Evolutionary conservation across 139 green algal genomes (phyloP), one percentile per base, ranked within the genome.

Genomic region (Closterium sp.): DNA sequence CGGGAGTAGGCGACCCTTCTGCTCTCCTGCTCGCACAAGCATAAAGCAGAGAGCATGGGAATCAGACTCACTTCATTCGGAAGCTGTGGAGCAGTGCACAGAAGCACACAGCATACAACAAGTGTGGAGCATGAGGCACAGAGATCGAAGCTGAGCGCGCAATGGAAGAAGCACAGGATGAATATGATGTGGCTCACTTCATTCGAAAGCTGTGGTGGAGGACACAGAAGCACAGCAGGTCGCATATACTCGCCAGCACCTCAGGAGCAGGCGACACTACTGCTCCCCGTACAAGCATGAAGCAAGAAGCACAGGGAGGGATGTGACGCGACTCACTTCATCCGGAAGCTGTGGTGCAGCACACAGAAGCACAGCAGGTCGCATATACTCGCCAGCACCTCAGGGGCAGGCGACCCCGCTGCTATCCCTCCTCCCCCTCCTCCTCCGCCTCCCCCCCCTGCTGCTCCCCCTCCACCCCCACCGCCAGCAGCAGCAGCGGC

Each of bases 361-460:
- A 99, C 97, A 93, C 97, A 99, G 95, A 98, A 99, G 94, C 96
- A 98, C 31, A 99, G 94, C 34, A 99, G 95, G 79, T 99, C 98
- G 62, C 98, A 92, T 24, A 99, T 96, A 24, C 98, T 95, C 0
- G 91, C 96, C 84, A 99, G 92, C 27, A 96, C 97, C 87, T 90
- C 29, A 6, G 92, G 84, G 0, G 92, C 31, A 3, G 88, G 88
- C 24, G n/a, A 31, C 21, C 28, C 38, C 3, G 1, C 85, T 21
- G 6, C 85, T 27, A n/a, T n/a, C n/a, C 62, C 62, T 79, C 62
- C 62, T 50, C 19, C 45, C 86, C 62, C 62, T 27, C 62, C 62
- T 24, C 62, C 62, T 79, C 62, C 62, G 6, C 79, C 27, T 7
- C 79, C 7, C 1, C 85, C 9, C 22, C n/a, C 24, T 6, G 9